A percentile compares a stretch with the other conserved stretches of the same genome.
Evolutionary conservation across 139 green algal species (phyloP).

Genomic region (Klebsormidium nitens): DNA sequence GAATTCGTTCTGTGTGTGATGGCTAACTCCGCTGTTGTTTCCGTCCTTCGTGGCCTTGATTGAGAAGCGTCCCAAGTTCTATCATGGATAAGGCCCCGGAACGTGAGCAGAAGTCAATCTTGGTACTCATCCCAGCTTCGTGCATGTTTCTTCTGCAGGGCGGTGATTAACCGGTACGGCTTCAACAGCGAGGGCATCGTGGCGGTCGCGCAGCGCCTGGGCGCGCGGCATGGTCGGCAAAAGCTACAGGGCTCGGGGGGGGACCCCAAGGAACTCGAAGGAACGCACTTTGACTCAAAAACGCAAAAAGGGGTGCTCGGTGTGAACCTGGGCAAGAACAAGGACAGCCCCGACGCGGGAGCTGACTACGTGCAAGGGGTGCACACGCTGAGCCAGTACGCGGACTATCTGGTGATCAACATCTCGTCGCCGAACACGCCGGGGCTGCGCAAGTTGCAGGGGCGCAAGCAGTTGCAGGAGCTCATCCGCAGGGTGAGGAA

Average conservation of each 20-base stretch:
- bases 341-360: constrained; percentile 71
- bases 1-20: too few relatives aligned
- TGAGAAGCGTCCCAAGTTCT: too few relatives aligned
- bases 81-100: too few relatives aligned
- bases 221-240: constrained; percentile 28
- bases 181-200: constrained; percentile 94
- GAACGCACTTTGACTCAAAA: neutral
- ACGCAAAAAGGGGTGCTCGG: constrained; percentile 59
- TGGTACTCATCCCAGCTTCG: too few relatives aligned
- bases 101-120: too few relatives aligned
- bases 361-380: constrained; percentile 74
- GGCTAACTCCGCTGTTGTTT: too few relatives aligned
- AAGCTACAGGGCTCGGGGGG: neutral
- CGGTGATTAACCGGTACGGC: constrained; percentile 95
- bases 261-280: constrained; percentile 6
- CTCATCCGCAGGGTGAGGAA: constrained; percentile 54
- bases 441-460: constrained; percentile 67
- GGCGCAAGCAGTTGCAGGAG: constrained; percentile 65
- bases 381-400: constrained; percentile 45
- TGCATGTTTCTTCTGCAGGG: too few relatives aligned
- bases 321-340: constrained; percentile 99
- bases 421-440: constrained; percentile 97
- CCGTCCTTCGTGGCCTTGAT: too few relatives aligned
- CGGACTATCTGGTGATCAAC: constrained; percentile 94
- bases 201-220: constrained; percentile 59